Percentiles rank a stretch among this genome's conserved stretches.
phyloP scores from a whole-genome alignment of 257 asterid species.

The Oldenlandia corymbosa region DNA sequence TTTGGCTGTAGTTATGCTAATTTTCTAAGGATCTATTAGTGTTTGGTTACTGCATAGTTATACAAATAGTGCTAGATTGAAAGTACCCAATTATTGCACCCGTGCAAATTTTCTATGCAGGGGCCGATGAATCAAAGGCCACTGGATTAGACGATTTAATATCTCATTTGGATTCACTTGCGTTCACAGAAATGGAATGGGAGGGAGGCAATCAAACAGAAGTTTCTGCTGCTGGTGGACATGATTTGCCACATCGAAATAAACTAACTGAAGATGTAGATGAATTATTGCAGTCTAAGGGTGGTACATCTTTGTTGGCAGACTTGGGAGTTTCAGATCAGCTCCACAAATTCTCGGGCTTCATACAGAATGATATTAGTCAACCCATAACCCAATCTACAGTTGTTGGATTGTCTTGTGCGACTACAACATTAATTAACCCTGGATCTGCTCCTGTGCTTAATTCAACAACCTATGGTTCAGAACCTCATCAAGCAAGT shows the following conservation, averaged over 20 bases:
- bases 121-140: conserved; percentile 50
- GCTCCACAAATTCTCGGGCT: conserved; percentile 48
- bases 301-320: conserved; percentile 35
- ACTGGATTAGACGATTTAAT: conserved; percentile 45
- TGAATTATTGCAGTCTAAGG: conserved; percentile 35
- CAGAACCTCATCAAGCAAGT: conserved; percentile 39
- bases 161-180: conserved; percentile 75
- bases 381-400: conserved; percentile 79
- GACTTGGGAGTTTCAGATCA: conserved; percentile 47
- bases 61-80: conserved; percentile 19
- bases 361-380: conserved; percentile 58
- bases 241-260: conserved; percentile 44
- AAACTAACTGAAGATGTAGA: conserved; percentile 48
- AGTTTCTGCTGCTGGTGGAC: conserved; percentile 41
- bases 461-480: conserved; percentile 63
- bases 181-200: conserved; percentile 79
- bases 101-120: conserved; percentile 42
- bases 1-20: conserved; percentile 2
- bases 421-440: conserved; percentile 64
- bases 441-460: conserved; percentile 68
- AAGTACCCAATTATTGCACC: conserved; percentile 29
- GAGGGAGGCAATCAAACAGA: conserved; percentile 51
- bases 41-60: conserved; percentile 8
- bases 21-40: not conserved
- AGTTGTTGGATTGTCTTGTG: conserved; percentile 63